Conservation (phyloP, 768 basidiomycete species). For the Mycena crocata region DNA sequence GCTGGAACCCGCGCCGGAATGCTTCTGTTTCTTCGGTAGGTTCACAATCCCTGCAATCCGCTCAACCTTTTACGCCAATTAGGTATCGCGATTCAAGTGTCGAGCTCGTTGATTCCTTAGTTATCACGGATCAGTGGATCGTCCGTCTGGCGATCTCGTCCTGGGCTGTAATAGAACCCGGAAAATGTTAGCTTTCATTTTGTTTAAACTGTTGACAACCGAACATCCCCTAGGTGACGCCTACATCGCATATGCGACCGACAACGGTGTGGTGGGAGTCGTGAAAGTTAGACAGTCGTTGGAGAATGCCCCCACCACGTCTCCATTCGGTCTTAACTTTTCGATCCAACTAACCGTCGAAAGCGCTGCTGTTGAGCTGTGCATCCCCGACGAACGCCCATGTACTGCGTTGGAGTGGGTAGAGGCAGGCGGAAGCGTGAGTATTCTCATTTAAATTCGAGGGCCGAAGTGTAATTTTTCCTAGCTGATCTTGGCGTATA, state of each 20-base stretch:
- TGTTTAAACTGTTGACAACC: constrained; percentile 5
- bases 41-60: background rate
- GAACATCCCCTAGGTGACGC: constrained; percentile 60
- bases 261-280: constrained; percentile 69
- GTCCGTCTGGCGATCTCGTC: constrained; percentile 69
- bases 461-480: background rate
- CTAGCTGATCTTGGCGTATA: constrained; percentile 69
- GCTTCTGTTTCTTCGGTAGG: constrained; percentile 68
- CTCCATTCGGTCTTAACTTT: constrained; percentile 49
- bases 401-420: constrained; percentile 72
- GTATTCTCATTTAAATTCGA: constrained; percentile 27
- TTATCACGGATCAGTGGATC: constrained; percentile 71
- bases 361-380: constrained; percentile 37
- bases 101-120: constrained; percentile 51
- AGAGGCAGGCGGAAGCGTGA: constrained; percentile 52
- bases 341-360: constrained; percentile 49
- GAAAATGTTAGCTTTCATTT: constrained; percentile 53
- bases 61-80: background rate
- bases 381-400: constrained; percentile 53
- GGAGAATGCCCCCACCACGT: constrained; percentile 34
- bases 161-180: constrained; percentile 56
- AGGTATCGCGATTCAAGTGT: constrained; percentile 43
- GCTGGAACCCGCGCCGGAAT: constrained; percentile 76
- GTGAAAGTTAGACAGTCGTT: constrained; percentile 65
- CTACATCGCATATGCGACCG: constrained; percentile 65